Evolutionary conservation across 179 eudicot genomes (phyloP).

Genomic region (Drosera spatulata): DNA sequence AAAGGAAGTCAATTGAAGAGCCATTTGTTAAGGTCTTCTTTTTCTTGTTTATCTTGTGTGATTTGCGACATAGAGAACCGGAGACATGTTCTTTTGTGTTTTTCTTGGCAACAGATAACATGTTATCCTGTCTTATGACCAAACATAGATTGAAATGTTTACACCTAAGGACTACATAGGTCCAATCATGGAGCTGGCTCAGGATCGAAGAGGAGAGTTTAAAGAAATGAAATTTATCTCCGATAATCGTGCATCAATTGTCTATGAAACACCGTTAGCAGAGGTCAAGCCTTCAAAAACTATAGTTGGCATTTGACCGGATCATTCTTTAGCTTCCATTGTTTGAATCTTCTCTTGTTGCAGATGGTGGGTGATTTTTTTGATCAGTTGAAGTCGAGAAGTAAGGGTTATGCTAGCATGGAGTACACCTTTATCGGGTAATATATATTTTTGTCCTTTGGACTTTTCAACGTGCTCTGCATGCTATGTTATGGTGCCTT

Average conservation of each 20-base stretch:
- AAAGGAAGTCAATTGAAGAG: slow-evolving; percentile 84
- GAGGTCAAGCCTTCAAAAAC: slow-evolving; percentile 42
- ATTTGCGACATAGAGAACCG: background rate
- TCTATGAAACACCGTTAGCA: slow-evolving; percentile 75
- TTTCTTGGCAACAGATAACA: background rate
- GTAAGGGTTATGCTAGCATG: slow-evolving; percentile 99
- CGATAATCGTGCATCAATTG: slow-evolving; percentile 69
- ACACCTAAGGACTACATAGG: slow-evolving; percentile 96
- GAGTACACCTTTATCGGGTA: slow-evolving; percentile 89
- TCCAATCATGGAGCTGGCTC: slow-evolving; percentile 93
- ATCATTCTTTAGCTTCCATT: background rate
- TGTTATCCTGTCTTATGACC: slow-evolving; percentile 5
- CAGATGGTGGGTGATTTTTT: slow-evolving; percentile 99
- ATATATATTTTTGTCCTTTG: background rate
- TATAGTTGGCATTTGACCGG: background rate
- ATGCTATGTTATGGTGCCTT: background rate
- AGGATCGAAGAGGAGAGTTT: slow-evolving; percentile 89
- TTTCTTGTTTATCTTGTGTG: slow-evolving; percentile 2
- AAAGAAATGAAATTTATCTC: slow-evolving; percentile 90
- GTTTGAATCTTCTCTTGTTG: slow-evolving; percentile 7
- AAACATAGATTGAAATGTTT: slow-evolving; percentile 76
- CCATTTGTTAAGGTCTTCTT: slow-evolving; percentile 75
- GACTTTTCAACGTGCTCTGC: background rate
- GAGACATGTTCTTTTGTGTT: background rate
- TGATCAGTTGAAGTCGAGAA: slow-evolving; percentile 95